Conservation (phyloP, 345 rosid genomes). For the Camelina laxa region DNA sequence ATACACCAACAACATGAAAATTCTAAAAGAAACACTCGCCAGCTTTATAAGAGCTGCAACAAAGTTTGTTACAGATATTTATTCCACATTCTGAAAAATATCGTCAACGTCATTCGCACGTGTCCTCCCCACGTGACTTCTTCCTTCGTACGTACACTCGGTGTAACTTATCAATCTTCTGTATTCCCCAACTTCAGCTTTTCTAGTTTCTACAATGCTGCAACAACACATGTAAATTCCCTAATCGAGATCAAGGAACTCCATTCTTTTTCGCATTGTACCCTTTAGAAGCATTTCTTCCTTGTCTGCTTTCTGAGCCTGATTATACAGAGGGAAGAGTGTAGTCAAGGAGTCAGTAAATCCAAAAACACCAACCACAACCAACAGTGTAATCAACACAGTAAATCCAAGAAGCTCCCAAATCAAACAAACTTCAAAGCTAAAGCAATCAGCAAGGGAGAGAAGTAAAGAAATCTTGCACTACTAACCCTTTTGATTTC, state of each 20-base stretch:
- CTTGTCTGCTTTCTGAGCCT: conserved; percentile 74
- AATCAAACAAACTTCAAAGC: conserved; percentile 6
- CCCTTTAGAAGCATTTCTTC: conserved; percentile 65
- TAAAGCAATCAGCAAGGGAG: conserved; percentile 7
- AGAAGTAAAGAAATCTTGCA: not conserved
- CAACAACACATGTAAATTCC: conserved; percentile 3
- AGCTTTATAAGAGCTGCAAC: no score
- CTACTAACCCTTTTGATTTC: conserved; percentile 63
- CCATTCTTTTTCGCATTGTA: conserved; percentile 68
- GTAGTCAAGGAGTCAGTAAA: conserved; percentile 3
- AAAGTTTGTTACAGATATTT: no score
- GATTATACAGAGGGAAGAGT: conserved; percentile 27
- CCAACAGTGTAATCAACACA: no score
- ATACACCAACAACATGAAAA: no score
- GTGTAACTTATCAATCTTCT: no score
- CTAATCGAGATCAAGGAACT: conserved; percentile 70
- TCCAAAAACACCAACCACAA: conserved; percentile 14
- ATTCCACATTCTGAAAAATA: no score
- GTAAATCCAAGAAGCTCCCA: conserved; percentile 20
- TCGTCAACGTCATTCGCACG: no score
- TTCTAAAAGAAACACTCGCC: no score
- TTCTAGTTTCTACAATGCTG: conserved; percentile 27
- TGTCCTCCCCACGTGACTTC: no score
- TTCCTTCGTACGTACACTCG: no score
- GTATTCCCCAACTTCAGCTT: conserved; percentile 16